Evolutionary conservation across 192 early-diverging fungal genomes (phyloP), one percentile per base, ranked within the genome.

Genomic region (Coemansia sp.): DNA sequence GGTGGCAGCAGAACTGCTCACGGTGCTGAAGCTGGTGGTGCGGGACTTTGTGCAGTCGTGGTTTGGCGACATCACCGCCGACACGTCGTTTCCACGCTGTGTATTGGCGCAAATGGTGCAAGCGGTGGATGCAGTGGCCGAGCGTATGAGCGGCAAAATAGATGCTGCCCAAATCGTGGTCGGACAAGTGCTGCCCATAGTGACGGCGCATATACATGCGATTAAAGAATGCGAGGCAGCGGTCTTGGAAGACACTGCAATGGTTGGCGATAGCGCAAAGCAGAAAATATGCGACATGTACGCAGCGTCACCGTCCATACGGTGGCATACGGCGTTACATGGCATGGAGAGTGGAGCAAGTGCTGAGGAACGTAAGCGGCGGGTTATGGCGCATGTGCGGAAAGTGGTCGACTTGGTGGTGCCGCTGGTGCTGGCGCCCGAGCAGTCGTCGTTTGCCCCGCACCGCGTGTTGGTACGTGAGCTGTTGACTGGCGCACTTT

Each of bases 391-490:
- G 1, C 87, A 93, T 65, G 72, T 95, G 17, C 78, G 93, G 4
- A 69, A 69, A 2, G 62, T 90, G 2, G 66, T 90, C 0, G 87
- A 89, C 24, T 66, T 80, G 11, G 59, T 93, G 3, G 37, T 93
- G 52, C 90, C 89, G 6, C 62, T 85, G n/a, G 57, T 95, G 4
- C 70, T 89, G 57, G 82, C 87, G 4, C 70, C 79, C 15, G 78
- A 68, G 3, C 90, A 92, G 52, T 51, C 85, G 6, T 58, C 82
- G 38, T 88, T 88, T 55, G 70, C 64, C 3, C 73, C 88, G 15
- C 81, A 93, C 51, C 62, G 77, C 10, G 67, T 87, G 23, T 57
- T 96, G 12, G 64, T 95, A 2, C 75, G 93, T 10, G 95, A 97
- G 68, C 71, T 97, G 8, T 58, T 94, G 9, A 78, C 82, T 1